phyloP scores from a whole-genome alignment of 805 yeast species.

The Starmerella sp. region DNA sequence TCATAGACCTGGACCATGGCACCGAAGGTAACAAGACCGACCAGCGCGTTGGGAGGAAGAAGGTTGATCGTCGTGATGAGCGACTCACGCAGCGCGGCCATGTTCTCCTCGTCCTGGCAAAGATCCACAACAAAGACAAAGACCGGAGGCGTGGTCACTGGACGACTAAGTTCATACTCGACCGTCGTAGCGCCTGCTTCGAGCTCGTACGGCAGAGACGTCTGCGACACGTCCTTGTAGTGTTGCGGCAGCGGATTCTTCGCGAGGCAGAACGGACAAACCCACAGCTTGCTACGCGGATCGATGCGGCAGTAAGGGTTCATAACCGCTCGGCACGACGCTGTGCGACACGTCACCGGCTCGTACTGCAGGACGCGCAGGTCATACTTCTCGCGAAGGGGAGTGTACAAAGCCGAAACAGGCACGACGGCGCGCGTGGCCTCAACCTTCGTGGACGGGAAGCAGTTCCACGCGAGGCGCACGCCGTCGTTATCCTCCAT shows the following conservation, averaged over 20 bases:
- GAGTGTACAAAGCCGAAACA: conserved; percentile 90
- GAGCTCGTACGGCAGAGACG: conserved; percentile 72
- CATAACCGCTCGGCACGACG: conserved; percentile 71
- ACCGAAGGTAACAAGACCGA: conserved; percentile 81
- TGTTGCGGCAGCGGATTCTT: conserved; percentile 76
- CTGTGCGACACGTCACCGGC: conserved; percentile 62
- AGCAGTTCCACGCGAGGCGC: conserved; percentile 71
- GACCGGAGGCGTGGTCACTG: conserved; percentile 74
- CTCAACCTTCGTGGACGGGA: conserved; percentile 81
- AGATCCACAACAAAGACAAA: conserved; percentile 78
- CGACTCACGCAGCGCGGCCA: conserved; percentile 72
- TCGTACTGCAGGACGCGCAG: conserved; percentile 72
- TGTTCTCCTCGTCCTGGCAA: conserved; percentile 80
- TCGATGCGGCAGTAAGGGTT: conserved; percentile 82
- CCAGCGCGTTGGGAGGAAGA: conserved; percentile 80
- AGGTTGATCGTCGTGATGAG: conserved; percentile 61
- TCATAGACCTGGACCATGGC: conserved; percentile 87
- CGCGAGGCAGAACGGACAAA: conserved; percentile 69
- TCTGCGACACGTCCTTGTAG: conserved; percentile 64
- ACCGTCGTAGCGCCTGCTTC: conserved; percentile 58
- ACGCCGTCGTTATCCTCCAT: conserved; percentile 54
- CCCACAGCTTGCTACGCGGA: conserved; percentile 64
- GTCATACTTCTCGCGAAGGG: conserved; percentile 67
- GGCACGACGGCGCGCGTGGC: conserved; percentile 90
- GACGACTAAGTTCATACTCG: conserved; percentile 74